phyloP scores from a whole-genome alignment of 495 filamentous ascomycete species.

The Trichoderma erinaceum region DNA sequence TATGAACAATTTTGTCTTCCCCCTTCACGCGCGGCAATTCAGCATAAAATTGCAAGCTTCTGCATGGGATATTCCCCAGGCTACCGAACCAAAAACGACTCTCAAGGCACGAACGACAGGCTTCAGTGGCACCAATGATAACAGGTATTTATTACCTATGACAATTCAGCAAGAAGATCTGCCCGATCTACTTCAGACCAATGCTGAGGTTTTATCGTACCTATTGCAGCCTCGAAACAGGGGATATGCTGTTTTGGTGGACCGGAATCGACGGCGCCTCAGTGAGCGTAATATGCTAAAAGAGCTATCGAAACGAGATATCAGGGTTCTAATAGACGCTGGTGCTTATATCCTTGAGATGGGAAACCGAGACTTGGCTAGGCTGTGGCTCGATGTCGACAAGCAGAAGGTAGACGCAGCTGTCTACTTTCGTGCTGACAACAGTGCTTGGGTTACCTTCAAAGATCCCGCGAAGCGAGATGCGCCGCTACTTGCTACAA shows the following conservation, averaged over 20 bases:
- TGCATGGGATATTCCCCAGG: constrained; percentile 59
- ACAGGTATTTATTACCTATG: constrained; percentile 50
- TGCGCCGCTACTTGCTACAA: constrained; percentile 51
- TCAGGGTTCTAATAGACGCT: constrained; percentile 63
- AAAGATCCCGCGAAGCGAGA: constrained; percentile 32
- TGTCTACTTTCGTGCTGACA: constrained; percentile 48
- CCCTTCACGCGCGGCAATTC: constrained; percentile 58
- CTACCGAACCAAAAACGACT: constrained; percentile 28
- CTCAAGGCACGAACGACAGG: constrained; percentile 45
- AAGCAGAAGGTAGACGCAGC: constrained; percentile 36
- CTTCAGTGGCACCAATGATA: constrained; percentile 72
- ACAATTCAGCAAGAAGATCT: constrained; percentile 52
- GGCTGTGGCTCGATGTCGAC: constrained; percentile 36
- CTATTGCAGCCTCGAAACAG: constrained; percentile 53
- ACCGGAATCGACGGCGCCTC: background rate
- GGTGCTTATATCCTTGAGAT: constrained; percentile 67
- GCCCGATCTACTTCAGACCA: constrained; percentile 52
- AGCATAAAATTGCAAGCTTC: constrained; percentile 59
- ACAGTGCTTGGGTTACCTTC: constrained; percentile 43
- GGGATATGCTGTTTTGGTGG: constrained; percentile 28
- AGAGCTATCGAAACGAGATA: constrained; percentile 28
- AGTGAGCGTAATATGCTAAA: constrained; percentile 30
- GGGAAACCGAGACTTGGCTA: constrained; percentile 50
- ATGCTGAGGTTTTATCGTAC: constrained; percentile 54
- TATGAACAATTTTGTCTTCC: constrained; percentile 56